Evolutionary conservation across 257 asterid species (phyloP).

Genomic region (Leptodermis oblonga): DNA sequence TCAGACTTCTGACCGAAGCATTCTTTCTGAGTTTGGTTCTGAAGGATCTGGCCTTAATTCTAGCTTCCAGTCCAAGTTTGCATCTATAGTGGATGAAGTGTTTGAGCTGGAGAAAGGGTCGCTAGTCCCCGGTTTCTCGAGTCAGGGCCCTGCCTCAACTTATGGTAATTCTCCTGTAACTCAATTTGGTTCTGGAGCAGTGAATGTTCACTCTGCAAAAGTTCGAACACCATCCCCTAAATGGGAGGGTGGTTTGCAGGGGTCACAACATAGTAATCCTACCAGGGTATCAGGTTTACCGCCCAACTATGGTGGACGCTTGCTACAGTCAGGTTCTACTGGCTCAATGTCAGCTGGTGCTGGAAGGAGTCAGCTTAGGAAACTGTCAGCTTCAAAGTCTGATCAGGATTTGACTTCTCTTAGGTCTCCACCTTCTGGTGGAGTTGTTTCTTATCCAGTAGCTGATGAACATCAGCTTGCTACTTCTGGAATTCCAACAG

Average conservation of each 20-base stretch:
- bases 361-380: conserved; percentile 53
- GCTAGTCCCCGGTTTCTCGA: conserved; percentile 30
- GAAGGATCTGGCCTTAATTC: conserved; percentile 51
- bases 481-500: conserved; percentile 39
- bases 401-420: conserved; percentile 83
- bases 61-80: conserved; percentile 46
- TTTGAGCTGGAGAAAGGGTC: conserved; percentile 94
- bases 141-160: conserved; percentile 44
- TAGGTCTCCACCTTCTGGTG: conserved; percentile 59
- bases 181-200: conserved; percentile 48
- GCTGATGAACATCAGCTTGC: conserved; percentile 53
- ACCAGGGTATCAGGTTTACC: conserved; percentile 16
- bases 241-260: conserved; percentile 58
- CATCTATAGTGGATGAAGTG: conserved; percentile 86
- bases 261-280: conserved; percentile 32
- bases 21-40: conserved; percentile 37
- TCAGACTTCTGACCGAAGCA: conserved; percentile 47
- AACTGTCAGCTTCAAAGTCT: conserved; percentile 64
- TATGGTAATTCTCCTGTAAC: conserved; percentile 49
- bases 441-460: conserved; percentile 46
- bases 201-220: conserved; percentile 42
- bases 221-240: conserved; percentile 57
- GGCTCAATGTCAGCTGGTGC: conserved; percentile 43
- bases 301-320: conserved; percentile 28
- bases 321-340: conserved; percentile 55